Conservation (phyloP, 2,329 filamentous ascomycete species). For the Microdochium nivale region DNA sequence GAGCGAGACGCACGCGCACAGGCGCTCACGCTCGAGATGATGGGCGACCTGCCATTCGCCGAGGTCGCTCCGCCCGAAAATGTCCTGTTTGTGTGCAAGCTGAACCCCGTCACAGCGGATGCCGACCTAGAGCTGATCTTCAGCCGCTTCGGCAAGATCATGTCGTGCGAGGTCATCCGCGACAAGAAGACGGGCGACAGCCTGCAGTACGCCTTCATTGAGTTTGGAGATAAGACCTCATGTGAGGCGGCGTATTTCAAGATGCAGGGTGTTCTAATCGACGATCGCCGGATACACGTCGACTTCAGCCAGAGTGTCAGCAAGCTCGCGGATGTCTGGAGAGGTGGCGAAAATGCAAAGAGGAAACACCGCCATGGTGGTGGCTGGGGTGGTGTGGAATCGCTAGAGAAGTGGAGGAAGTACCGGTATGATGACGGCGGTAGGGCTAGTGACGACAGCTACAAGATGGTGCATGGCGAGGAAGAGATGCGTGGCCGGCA, state of each 20-base stretch:
- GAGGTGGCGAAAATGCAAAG: slow-evolving; percentile 76
- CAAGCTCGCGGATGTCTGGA: slow-evolving; percentile 83
- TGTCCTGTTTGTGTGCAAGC: slow-evolving; percentile 94
- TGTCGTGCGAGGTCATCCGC: slow-evolving; percentile 92
- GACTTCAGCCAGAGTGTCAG: slow-evolving; percentile 95
- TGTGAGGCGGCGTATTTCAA: slow-evolving; percentile 97
- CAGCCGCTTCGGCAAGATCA: slow-evolving; percentile 87
- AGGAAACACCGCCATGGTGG: slow-evolving; percentile 48
- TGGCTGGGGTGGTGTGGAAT: slow-evolving; percentile 84
- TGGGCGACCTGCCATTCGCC: slow-evolving; percentile 92
- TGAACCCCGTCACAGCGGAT: slow-evolving; percentile 93
- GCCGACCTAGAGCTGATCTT: slow-evolving; percentile 95
- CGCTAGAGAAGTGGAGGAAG: slow-evolving; percentile 82
- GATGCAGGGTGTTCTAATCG: slow-evolving; percentile 95
- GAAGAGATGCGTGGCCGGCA: slow-evolving; percentile 52
- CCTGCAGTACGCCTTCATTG: slow-evolving; percentile 94
- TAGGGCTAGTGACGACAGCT: slow-evolving; percentile 36
- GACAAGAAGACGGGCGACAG: slow-evolving; percentile 92
- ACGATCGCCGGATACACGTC: slow-evolving; percentile 95
- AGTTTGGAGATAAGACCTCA: slow-evolving; percentile 85
- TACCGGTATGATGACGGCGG: slow-evolving; percentile 62
- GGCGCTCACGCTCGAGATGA: slow-evolving; percentile 92
- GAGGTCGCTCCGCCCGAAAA: slow-evolving; percentile 98
- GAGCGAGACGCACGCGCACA: slow-evolving; percentile 90
- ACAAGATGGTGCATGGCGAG: slow-evolving; percentile 76